Percentiles rank a stretch among this genome's conserved stretches.
phyloP scores from a whole-genome alignment of 2,329 filamentous ascomycete species.

The Penicillium sp. region DNA sequence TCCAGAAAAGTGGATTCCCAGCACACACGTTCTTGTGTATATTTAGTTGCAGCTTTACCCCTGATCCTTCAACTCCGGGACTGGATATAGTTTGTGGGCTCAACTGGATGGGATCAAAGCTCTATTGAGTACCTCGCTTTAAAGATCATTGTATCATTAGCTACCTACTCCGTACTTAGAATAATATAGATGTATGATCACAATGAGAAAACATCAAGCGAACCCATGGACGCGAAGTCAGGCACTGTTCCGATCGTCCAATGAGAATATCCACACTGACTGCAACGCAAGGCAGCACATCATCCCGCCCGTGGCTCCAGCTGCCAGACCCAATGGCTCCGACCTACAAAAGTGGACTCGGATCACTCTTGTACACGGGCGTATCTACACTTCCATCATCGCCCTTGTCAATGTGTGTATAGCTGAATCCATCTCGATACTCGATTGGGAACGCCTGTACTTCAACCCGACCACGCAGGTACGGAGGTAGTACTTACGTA shows the following conservation, averaged over 20 bases:
- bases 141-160: no score
- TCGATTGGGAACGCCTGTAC: not conserved
- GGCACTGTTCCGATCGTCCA: slow-evolving; percentile 17
- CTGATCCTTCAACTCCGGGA: slow-evolving; percentile 5
- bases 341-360: slow-evolving; percentile 19
- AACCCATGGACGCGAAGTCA: slow-evolving; percentile 1
- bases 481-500: not conserved
- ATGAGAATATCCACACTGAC: slow-evolving; percentile 16
- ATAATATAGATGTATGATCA: no score
- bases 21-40: not conserved
- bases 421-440: no score
- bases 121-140: no score
- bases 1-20: slow-evolving; percentile 11
- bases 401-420: no score
- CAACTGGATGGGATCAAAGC: no score
- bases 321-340: slow-evolving; percentile 28
- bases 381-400: not conserved
- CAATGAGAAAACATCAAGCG: no score
- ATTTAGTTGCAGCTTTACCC: slow-evolving; percentile 4
- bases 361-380: slow-evolving; percentile 19
- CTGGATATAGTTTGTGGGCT: no score
- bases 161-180: no score
- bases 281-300: slow-evolving; percentile 31
- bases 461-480: not conserved
- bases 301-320: slow-evolving; percentile 30